Evolutionary conservation across 1,139 yeast species (phyloP).

Genomic region (Hemisphaericaspora xylanilytica): DNA sequence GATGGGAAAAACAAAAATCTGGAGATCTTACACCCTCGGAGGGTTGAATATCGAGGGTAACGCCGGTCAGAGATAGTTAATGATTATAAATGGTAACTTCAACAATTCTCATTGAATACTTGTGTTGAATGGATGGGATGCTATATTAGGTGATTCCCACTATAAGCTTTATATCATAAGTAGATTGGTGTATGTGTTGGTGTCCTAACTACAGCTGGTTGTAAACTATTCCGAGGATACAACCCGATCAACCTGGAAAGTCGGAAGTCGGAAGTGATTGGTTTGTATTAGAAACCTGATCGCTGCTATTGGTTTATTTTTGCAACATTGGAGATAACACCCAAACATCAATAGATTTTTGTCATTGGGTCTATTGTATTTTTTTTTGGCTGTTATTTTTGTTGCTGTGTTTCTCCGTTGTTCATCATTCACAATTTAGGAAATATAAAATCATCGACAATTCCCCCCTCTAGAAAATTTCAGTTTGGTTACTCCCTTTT

Average conservation of each 20-base stretch:
- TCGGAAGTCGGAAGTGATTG: neutral
- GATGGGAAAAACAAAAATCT: neutral
- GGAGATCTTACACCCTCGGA: neutral
- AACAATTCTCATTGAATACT: too few relatives aligned
- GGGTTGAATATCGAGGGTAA: too few relatives aligned
- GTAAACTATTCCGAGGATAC: neutral
- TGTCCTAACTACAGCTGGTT: neutral
- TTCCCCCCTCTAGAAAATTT: slow-evolving; percentile 1
- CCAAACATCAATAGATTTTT: slow-evolving; percentile 5
- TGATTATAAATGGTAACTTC: too few relatives aligned
- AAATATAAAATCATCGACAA: slow-evolving; percentile 3
- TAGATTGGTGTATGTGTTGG: too few relatives aligned
- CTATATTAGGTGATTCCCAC: too few relatives aligned
- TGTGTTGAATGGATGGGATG: too few relatives aligned
- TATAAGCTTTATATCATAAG: too few relatives aligned
- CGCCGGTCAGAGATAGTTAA: too few relatives aligned
- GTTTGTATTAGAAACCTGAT: slow-evolving; percentile 7
- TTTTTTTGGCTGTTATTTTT: neutral
- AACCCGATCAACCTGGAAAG: neutral
- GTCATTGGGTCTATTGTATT: neutral
- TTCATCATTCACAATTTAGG: too few relatives aligned
- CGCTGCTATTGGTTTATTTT: slow-evolving; percentile 4
- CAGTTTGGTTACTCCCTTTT: neutral
- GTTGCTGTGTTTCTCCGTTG: neutral
- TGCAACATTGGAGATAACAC: neutral